phyloP scores from a whole-genome alignment of 2,329 filamentous ascomycete genomes.

The Fusarium nematophilum region DNA sequence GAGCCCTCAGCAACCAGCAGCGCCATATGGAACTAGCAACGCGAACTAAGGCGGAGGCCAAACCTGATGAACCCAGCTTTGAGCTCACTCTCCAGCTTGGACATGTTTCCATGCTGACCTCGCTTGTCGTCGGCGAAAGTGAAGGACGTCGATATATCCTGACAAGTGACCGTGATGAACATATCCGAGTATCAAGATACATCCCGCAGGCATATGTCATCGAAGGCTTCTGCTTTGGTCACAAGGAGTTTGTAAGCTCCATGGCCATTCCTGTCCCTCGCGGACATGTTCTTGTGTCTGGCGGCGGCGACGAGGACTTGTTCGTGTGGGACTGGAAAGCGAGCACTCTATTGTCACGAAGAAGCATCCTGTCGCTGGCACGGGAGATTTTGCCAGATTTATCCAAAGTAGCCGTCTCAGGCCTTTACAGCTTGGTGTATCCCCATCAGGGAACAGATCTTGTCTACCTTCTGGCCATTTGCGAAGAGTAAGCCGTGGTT shows the following conservation, averaged over 20 bases:
- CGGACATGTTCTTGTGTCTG: slow-evolving; percentile 79
- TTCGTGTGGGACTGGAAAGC: slow-evolving; percentile 85
- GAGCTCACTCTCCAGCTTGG: slow-evolving; percentile 84
- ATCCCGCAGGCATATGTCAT: slow-evolving; percentile 88
- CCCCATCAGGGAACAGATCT: slow-evolving; percentile 44
- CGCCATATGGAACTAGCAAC: slow-evolving; percentile 54
- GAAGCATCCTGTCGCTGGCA: slow-evolving; percentile 61
- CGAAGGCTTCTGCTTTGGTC: slow-evolving; percentile 89
- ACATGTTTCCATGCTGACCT: slow-evolving; percentile 94
- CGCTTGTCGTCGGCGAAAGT: slow-evolving; percentile 67
- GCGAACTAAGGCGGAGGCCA: slow-evolving; percentile 40
- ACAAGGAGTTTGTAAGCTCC: slow-evolving; percentile 84
- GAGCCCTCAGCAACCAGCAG: slow-evolving; percentile 69
- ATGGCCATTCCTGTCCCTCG: slow-evolving; percentile 71
- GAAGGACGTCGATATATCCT: slow-evolving; percentile 62
- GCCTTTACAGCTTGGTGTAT: slow-evolving; percentile 51
- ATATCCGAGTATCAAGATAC: slow-evolving; percentile 88
- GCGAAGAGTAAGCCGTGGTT: slow-evolving; percentile 64
- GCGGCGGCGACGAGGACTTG: slow-evolving; percentile 84
- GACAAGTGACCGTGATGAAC: slow-evolving; percentile 70
- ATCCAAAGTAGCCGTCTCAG: slow-evolving; percentile 61
- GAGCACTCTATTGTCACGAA: slow-evolving; percentile 64
- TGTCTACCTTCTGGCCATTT: slow-evolving; percentile 61
- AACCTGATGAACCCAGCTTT: slow-evolving; percentile 64
- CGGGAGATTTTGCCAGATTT: slow-evolving; percentile 50